Evolutionary conservation across 306 rosid genomes (phyloP), one percentile per base, ranked within the genome.

Genomic region (Dalbergia cochinchinensis): DNA sequence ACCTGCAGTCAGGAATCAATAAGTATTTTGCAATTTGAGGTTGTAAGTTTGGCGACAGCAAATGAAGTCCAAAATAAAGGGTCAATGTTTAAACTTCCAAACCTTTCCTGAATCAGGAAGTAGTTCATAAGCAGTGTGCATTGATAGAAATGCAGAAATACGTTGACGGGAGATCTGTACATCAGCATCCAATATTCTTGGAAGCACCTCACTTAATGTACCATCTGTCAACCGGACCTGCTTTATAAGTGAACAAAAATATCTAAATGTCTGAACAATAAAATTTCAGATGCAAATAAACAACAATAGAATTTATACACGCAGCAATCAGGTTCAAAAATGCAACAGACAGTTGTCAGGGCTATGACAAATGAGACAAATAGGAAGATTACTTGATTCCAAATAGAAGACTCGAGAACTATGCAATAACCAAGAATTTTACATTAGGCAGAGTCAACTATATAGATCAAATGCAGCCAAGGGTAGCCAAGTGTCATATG

Each of bases 51-150:
- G 69, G 18, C 60, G 45, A 70, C 10, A 67, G 12, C 7, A 77
- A 85, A 72, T 50, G 37, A 16, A 20, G 75, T 63, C 44, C 34
- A 71, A 57, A 85, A 31, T 20, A 63, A 31, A 67, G 77, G 74
- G 77, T 15, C 41, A 51, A 77, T 58, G 86, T 79, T 53, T 65
- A 80, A 71, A 79, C 82, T 76, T 86, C 88, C 99, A 87, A 95
- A 96, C 99, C 99, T 96, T 96, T 92, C 99, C 97, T 84, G 98
- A 93, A 94, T 96, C 98, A 0, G 99, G 99, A 78, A 96, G 97
- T 84, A 96, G 85, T 85, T 96, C 99, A 80, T 93, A 96, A 77
- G 86, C 92, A 61, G 96, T 90, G 77, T 78, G 90, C 53, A 84
- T 65, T 8, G 96, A 93, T 90, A 96, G 81, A 87, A 93, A 93